phyloP scores from a whole-genome alignment of 2,329 filamentous ascomycete species.

The Fusarium hainanense region DNA sequence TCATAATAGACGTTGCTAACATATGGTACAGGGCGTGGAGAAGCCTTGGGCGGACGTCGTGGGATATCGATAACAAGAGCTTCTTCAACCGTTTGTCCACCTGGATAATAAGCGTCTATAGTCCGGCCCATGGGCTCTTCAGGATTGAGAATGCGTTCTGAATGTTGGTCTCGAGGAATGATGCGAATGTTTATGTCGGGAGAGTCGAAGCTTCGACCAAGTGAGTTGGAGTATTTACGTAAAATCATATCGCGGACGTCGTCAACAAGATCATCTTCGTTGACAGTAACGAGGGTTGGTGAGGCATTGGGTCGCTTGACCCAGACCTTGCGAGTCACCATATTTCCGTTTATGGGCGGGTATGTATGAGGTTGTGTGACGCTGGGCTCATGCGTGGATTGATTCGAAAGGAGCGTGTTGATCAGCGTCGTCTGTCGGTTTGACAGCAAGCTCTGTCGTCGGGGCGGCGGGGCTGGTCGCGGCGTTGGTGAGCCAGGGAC shows the following conservation, averaged over 20 bases:
- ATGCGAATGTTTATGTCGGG: slow-evolving; percentile 89
- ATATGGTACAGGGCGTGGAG: slow-evolving; percentile 59
- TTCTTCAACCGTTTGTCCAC: slow-evolving; percentile 88
- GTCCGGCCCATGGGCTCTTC: slow-evolving; percentile 85
- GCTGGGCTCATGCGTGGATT: slow-evolving; percentile 37
- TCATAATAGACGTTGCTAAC: slow-evolving; percentile 62
- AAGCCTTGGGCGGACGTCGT: slow-evolving; percentile 81
- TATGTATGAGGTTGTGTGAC: slow-evolving; percentile 31
- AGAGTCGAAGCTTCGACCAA: slow-evolving; percentile 88
- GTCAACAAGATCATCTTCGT: slow-evolving; percentile 91
- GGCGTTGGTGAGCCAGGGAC: slow-evolving; percentile 32
- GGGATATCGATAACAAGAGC: slow-evolving; percentile 92
- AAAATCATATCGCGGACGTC: slow-evolving; percentile 93
- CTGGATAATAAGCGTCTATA: slow-evolving; percentile 85
- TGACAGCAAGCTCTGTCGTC: slow-evolving; percentile 52
- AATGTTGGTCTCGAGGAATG: slow-evolving; percentile 72
- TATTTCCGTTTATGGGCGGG: slow-evolving; percentile 57
- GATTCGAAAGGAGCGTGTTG: slow-evolving; percentile 48
- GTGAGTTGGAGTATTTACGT: slow-evolving; percentile 91
- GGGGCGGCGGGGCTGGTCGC: slow-evolving; percentile 39
- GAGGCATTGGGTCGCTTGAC: slow-evolving; percentile 88
- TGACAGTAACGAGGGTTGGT: slow-evolving; percentile 85
- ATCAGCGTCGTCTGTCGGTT: slow-evolving; percentile 52
- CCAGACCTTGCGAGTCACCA: slow-evolving; percentile 88
- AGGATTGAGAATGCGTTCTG: slow-evolving; percentile 79